Evolutionary conservation across 139 green algal genomes (phyloP).

Genomic region (Pleodorina starrii): DNA sequence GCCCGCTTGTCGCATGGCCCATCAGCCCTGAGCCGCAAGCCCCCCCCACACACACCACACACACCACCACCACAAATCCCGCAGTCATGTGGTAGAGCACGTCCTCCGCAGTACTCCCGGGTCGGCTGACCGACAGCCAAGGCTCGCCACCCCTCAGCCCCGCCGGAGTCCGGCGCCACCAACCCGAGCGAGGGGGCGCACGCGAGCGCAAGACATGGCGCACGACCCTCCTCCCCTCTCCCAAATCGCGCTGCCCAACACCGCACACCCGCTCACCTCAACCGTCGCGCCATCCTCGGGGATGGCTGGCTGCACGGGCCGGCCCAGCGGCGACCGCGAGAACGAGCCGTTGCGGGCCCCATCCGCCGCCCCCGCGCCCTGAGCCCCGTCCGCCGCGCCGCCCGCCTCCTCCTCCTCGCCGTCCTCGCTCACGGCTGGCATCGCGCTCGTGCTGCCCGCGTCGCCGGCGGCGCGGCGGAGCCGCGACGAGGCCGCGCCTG

Average conservation of each 20-base stretch:
- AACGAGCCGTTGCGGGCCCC: not conserved
- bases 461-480: constrained; percentile 30
- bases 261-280: not conserved
- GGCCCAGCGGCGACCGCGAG: constrained; percentile 9
- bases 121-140: too few species aligned
- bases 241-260: too few species aligned
- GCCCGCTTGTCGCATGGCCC: too few species aligned
- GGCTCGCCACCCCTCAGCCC: too few species aligned
- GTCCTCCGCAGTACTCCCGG: too few species aligned
- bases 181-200: too few species aligned
- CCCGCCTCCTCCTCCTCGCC: constrained; percentile 48
- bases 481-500: not conserved
- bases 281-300: constrained; percentile 1
- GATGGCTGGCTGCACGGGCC: not conserved
- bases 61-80: too few species aligned
- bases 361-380: not conserved
- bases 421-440: constrained; percentile 49
- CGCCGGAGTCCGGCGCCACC: too few species aligned
- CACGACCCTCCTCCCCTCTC: not conserved
- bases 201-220: too few species aligned
- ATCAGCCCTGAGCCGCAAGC: too few species aligned
- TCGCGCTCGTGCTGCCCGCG: not conserved
- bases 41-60: too few species aligned
- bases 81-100: too few species aligned
- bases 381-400: not conserved